phyloP scores from a whole-genome alignment of 75 land plant species.

The Selaginella moellendorffii region DNA sequence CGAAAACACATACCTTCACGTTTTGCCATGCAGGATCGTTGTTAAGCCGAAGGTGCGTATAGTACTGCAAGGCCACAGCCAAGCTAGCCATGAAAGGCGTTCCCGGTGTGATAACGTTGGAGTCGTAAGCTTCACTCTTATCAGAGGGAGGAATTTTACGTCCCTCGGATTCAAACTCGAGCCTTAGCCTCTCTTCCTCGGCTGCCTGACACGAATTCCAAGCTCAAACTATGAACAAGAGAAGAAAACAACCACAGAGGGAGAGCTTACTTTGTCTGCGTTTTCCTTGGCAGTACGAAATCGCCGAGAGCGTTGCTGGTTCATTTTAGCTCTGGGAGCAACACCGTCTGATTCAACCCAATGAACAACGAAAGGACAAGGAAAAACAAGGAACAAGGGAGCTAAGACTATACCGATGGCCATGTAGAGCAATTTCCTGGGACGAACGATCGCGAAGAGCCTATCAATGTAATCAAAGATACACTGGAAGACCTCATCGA shows the following conservation, averaged over 20 bases:
- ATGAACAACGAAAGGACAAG: neutral
- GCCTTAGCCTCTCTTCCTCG: conserved; percentile 59
- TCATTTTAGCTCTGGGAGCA: conserved; percentile 67
- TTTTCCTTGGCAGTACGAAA: conserved; percentile 67
- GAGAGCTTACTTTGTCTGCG: conserved; percentile 37
- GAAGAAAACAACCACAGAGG: neutral
- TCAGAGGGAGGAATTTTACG: conserved; percentile 52
- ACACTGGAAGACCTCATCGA: conserved; percentile 66
- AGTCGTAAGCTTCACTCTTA: conserved; percentile 55
- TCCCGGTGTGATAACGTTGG: conserved; percentile 87
- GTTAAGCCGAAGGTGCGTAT: conserved; percentile 51
- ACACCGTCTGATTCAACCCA: conserved; percentile 43
- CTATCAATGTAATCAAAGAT: conserved; percentile 77
- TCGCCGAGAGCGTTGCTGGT: conserved; percentile 54
- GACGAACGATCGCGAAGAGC: conserved; percentile 68
- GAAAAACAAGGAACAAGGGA: conserved; percentile 16
- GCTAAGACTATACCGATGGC: conserved; percentile 70
- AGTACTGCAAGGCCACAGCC: conserved; percentile 65
- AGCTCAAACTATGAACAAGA: neutral
- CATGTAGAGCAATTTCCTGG: conserved; percentile 63
- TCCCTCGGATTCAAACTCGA: conserved; percentile 69
- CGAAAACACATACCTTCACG: neutral
- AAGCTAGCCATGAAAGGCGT: conserved; percentile 77
- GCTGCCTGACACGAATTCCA: conserved; percentile 46
- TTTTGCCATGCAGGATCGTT: conserved; percentile 18